Percentiles rank a stretch among this genome's conserved stretches.
phyloP scores from a whole-genome alignment of 2,329 filamentous ascomycete species.

The Colletotrichum eremochloae region DNA sequence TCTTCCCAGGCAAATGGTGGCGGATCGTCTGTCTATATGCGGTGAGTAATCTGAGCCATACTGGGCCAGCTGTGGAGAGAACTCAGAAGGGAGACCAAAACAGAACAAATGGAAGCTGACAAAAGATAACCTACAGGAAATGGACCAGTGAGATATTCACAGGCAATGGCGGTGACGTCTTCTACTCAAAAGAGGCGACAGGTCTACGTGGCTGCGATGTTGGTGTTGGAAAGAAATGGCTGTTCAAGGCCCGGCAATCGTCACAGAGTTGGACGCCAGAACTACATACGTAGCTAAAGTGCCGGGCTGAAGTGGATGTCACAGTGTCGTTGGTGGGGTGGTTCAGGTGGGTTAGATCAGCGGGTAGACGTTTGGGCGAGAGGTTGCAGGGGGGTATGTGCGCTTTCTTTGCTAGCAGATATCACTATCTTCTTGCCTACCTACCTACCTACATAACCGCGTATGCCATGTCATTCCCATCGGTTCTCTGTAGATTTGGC shows the following conservation, averaged over 20 bases:
- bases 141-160: not conserved
- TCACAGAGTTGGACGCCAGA: conserved; percentile 21
- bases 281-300: not conserved
- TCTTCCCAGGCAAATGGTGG: conserved; percentile 22
- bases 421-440: conserved; percentile 3
- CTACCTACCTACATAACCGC: not conserved
- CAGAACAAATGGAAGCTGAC: not conserved
- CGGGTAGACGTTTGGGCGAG: conserved; percentile 12
- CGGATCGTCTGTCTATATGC: conserved; percentile 33
- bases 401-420: conserved; percentile 5
- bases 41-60: conserved; percentile 34
- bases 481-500: not conserved
- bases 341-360: conserved; percentile 33
- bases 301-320: conserved; percentile 5
- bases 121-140: conserved; percentile 2
- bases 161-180: not conserved
- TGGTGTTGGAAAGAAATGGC: conserved; percentile 16
- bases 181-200: conserved; percentile 5
- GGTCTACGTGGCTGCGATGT: conserved; percentile 1
- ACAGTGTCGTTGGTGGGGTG: conserved; percentile 26
- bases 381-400: conserved; percentile 24
- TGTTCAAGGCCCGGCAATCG: conserved; percentile 2
- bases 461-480: not conserved
- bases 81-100: not conserved
- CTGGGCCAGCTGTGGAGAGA: not conserved